Evolutionary conservation across 805 yeast genomes (phyloP), one percentile per base, ranked within the genome.

Genomic region (Cyberlindnera mississippiensis): DNA sequence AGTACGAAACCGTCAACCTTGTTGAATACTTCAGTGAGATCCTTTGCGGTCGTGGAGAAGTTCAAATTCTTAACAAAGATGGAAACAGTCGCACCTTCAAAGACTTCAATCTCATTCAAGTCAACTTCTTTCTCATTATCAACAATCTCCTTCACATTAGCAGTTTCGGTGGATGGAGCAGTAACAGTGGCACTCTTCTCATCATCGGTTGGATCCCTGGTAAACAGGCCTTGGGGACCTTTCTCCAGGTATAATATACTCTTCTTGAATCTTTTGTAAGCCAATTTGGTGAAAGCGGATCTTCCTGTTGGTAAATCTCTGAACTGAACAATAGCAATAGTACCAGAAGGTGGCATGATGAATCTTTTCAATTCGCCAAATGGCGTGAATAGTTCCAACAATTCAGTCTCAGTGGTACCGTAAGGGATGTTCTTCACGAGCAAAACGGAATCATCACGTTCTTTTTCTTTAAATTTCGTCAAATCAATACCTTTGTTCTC

Each of bases 261-360:
- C 57, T 85, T 88, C 48, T 90, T 90, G 57, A 91, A 79, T 56
- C 97, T 74, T 59, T 91, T 80, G 62, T 82, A 93, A 15, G 97
- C 85, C 33, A 93, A 69, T 56, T 87, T 88, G 22, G 85, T 72
- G 61, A 93, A 93, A 1, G 98, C 98, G 4, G 86, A 72, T 64
- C 97, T 80, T 2, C 95, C 98, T 34, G 84, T 71, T 12, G 95
- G 83, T 3, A 80, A 66, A 60, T 85, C 91, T 55, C 89, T 72
- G 63, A 81, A 90, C 63, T 91, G 96, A 9, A 93, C 81, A 57
- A 93, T 85, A 11, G 98, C 97, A 54, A 93, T 88, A 0, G 96
- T 89, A 9, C 97, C 98, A 6, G 95, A 85, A 6, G 96, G 96
- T 13, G 99, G 99, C 88, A 93, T 85, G 48, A 93, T 65, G 14